Percentiles rank a stretch among this genome's conserved stretches.
These are phyloP conservation scores for Trichoderma koningii DNA, from an alignment of 2,329 filamentous ascomycete species.

Conservation along the genomic window DNA sequence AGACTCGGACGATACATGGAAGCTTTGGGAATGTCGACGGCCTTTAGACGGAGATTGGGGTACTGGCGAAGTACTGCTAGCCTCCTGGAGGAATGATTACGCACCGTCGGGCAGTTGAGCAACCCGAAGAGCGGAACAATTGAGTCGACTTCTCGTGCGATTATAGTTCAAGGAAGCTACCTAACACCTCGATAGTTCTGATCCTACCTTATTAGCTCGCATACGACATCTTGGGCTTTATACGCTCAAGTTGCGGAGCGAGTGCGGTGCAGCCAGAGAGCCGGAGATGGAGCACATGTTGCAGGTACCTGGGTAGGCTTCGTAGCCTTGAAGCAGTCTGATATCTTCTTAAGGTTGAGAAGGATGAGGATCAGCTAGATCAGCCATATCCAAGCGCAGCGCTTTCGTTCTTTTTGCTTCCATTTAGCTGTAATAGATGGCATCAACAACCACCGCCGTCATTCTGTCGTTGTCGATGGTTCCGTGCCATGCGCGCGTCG, in stretches of 20 bases:
- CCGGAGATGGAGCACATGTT: background rate
- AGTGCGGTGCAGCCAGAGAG: background rate
- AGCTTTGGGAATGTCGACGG: background rate
- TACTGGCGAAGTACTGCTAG: background rate
- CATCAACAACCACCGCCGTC: no score
- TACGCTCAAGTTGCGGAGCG: background rate
- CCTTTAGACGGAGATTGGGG: background rate
- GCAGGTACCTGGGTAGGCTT: background rate
- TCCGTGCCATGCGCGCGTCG: background rate
- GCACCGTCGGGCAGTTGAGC: conserved; percentile 20
- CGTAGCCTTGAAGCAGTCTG: no score
- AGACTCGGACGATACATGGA: conserved; percentile 4
- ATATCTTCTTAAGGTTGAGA: no score
- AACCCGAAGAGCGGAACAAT: conserved; percentile 19
- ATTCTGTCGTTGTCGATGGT: no score
- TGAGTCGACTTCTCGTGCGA: background rate
- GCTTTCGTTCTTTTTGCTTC: no score
- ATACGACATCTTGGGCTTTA: no score
- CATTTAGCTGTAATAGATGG: no score
- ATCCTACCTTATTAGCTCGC: no score
- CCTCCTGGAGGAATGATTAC: conserved; percentile 15
- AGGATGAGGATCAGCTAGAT: no score
- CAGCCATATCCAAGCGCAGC: no score
- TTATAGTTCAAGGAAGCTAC: background rate
- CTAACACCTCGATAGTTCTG: no score